Base-by-base conservation (phyloP, 306 rosid genomes). In the Hylodesmum podocarpum region DNA sequence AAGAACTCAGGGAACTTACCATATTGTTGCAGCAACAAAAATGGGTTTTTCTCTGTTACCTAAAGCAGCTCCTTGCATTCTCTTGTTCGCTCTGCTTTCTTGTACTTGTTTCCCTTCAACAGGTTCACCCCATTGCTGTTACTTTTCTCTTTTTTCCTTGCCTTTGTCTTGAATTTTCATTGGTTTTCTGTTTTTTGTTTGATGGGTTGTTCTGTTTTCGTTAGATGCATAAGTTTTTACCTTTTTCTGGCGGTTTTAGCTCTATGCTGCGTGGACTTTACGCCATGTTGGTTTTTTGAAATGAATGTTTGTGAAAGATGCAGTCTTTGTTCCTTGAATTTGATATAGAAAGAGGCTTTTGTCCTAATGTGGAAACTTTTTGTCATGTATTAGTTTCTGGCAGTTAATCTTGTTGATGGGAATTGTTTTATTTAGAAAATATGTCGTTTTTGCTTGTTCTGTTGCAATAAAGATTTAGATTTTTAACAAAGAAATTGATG, bases 61-160 rank as follows among this genome's bases (percentile, higher is more conserved):
- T 58, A 82, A 76, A 72, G 1, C 77, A 10, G 40, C 51, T 66
- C 55, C 63, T 66, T 55, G 66, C 86, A 25, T 82, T 80, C 59
- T 83, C 16, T 31, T 89, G 34, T 41, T 83, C 19, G 68, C 73
- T 47, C 72, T 81, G 12, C 69, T 89, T 8, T 88, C 81, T 43
- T 86, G 73, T 69, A 62, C 75, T 46, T 51, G 41, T 73, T 89
- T 89, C 85, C 73, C 74, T 84, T 78, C 90, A 16, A 83, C 97
- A 87, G 97, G 97, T 91, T 79, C 62, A 78, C n/a, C 46, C 44
- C 67, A 76, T 76, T 74, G 13, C n/a, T 4, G 7, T 11, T 43
- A 1, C 19, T 18, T 24, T 41, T 29, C 3, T 11, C 63, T 19
- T 3, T 47, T 64, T 75, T 73, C 70, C 29, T 39, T 14, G 1